phyloP scores from a whole-genome alignment of 257 asterid genomes.

The Ilex aquifolium region DNA sequence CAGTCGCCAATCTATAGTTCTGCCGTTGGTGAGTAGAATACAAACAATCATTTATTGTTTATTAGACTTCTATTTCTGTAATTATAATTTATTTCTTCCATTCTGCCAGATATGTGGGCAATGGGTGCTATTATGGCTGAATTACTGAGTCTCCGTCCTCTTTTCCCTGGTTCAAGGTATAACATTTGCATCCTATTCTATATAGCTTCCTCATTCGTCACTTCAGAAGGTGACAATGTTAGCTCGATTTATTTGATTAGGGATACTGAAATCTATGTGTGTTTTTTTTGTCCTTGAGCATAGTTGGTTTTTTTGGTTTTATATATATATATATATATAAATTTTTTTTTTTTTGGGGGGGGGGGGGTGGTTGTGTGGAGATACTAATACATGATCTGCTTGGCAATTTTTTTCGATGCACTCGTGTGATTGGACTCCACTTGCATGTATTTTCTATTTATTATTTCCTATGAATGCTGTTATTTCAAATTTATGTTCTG shows the following conservation, averaged over 20 bases:
- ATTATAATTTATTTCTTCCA: neutral
- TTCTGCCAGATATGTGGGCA: constrained; percentile 88
- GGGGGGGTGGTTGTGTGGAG: no score
- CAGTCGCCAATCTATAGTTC: constrained; percentile 78
- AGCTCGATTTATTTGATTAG: no score
- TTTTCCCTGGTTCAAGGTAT: constrained; percentile 94
- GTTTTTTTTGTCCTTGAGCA: neutral
- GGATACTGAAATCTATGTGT: no score
- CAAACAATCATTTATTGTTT: constrained; percentile 4
- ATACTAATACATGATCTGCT: no score
- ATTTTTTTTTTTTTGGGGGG: no score
- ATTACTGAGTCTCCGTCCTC: constrained; percentile 73
- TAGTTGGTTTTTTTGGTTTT: no score
- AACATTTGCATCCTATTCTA: neutral
- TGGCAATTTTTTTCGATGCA: neutral
- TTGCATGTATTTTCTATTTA: no score
- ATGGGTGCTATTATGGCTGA: constrained; percentile 99
- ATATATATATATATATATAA: no score
- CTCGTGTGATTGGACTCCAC: no score
- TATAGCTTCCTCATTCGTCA: neutral
- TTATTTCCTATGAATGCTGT: neutral
- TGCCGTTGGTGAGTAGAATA: constrained; percentile 72
- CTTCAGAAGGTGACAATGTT: no score
- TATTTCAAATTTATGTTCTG: neutral
- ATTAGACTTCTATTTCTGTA: constrained; percentile 1